These are phyloP conservation scores for Penicillium sp. DNA, from an alignment of 2,329 filamentous ascomycete species.

Conservation along the genomic window DNA sequence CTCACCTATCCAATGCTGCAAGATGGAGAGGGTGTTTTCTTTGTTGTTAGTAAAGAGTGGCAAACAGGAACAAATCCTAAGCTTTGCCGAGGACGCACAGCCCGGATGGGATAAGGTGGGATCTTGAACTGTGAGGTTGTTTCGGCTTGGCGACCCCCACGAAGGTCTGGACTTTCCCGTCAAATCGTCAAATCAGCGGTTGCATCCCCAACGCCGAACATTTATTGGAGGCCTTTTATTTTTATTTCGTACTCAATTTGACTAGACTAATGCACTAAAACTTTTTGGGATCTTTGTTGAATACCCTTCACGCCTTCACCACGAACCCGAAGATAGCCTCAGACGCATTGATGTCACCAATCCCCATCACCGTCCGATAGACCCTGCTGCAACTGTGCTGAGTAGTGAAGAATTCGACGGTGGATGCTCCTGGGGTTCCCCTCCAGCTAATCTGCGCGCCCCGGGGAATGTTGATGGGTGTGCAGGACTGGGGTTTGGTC, in stretches of 20 bases:
- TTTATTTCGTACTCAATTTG: background rate
- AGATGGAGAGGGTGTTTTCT: background rate
- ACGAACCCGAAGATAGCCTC: background rate
- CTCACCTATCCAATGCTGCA: slow-evolving; percentile 2
- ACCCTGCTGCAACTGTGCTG: slow-evolving; percentile 9
- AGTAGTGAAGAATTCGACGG: slow-evolving; percentile 10
- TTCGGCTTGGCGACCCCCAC: background rate
- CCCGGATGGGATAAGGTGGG: background rate
- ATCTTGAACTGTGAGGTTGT: background rate
- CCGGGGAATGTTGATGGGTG: slow-evolving; percentile 7
- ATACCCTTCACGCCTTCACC: background rate
- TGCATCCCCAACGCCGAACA: background rate
- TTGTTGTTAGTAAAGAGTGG: background rate
- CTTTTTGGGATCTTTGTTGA: background rate
- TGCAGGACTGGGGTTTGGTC: slow-evolving; percentile 3
- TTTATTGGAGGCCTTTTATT: background rate
- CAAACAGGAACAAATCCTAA: background rate
- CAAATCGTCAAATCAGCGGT: background rate
- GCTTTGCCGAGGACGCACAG: no score
- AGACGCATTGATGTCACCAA: slow-evolving; percentile 8
- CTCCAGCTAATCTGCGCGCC: slow-evolving; percentile 12
- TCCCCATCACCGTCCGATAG: slow-evolving; percentile 14
- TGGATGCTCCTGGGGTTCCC: slow-evolving; percentile 8
- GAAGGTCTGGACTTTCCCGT: background rate
- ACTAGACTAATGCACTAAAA: background rate